Evolutionary conservation across 2,329 filamentous ascomycete species (phyloP), one percentile per base, ranked within the genome.

Genomic region (Nigrospora oryzae): DNA sequence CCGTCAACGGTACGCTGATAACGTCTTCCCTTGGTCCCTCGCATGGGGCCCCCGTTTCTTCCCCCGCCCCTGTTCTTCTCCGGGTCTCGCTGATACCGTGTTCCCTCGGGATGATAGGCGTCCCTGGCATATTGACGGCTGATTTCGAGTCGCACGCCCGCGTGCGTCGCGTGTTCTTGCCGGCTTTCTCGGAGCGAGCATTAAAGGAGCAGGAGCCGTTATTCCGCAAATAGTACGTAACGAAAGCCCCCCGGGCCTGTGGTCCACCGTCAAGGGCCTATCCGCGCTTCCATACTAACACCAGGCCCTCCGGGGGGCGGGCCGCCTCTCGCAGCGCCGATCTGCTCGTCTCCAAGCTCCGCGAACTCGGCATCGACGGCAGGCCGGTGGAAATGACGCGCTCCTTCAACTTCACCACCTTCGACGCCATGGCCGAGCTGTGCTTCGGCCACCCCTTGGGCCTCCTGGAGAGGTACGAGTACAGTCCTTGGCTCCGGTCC

Each of bases 281-380:
- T 40, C 19, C 28, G 4, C 38, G 1, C 38, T 32, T 8, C 30
- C 30, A 8, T 40, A 17, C 38, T 34, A 15, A 11, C 30, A 33
- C 15, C 38, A 28, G 23, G 7, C 23, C 23, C 23, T 10, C 7
- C 8, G 5, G 23, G 23, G 23, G 23, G 23, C 23, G 8, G 5
- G 23, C 23, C 7, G 5, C n/a, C 11, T 12, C 13, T 28, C 11
- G n/a, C 30, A 43, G 42, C 32, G 60, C 62, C 23, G 56, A 65
- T 36, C 48, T 66, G 17, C 60, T 70, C 40, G 56, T 66, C 36
- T 46, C 53, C 15, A 64, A 61, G 38, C 50, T 71, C 34, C 54
- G 53, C n/a, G 62, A 67, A n/a, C 44, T 53, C 8, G 46, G 46
- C 15, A 43, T 44, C 11, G 39, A 40, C 1, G 44, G 42, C 3